These are phyloP conservation scores for Dactylella cylindrospora DNA, from an alignment of 2,329 filamentous ascomycete species.

Conservation along the genomic window DNA sequence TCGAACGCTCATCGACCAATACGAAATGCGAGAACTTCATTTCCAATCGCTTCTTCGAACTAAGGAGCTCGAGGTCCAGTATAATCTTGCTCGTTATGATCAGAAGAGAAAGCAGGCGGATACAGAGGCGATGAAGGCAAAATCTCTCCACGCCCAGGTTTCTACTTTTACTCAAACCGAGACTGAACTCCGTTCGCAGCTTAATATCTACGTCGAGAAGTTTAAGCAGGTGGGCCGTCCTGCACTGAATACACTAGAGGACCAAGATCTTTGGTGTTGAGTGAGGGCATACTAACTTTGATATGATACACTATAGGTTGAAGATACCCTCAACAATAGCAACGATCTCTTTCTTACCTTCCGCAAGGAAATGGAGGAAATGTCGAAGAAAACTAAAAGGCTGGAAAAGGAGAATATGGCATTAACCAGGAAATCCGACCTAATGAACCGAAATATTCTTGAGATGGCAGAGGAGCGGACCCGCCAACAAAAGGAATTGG, in stretches of 20 bases:
- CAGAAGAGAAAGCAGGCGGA: conserved; percentile 87
- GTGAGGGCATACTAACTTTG: conserved; percentile 44
- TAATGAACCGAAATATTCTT: conserved; percentile 90
- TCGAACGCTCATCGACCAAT: conserved; percentile 94
- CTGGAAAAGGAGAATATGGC: conserved; percentile 94
- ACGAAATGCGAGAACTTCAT: conserved; percentile 90
- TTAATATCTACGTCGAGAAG: conserved; percentile 98
- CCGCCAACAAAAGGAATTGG: conserved; percentile 71
- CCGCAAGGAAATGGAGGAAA: conserved; percentile 98
- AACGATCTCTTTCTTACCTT: conserved; percentile 97
- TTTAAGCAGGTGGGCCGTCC: conserved; percentile 84
- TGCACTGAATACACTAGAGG: conserved; percentile 6
- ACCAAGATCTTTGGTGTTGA: not conserved
- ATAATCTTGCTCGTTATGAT: conserved; percentile 83
- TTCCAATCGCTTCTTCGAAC: conserved; percentile 89
- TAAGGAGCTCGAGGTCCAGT: conserved; percentile 94
- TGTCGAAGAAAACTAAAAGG: conserved; percentile 98
- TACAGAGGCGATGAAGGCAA: conserved; percentile 73
- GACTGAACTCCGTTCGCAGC: conserved; percentile 85
- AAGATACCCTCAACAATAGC: conserved; percentile 97
- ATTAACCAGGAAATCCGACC: conserved; percentile 87
- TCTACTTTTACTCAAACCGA: conserved; percentile 96
- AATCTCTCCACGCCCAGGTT: conserved; percentile 85
- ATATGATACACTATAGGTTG: conserved; percentile 68
- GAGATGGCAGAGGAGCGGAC: conserved; percentile 95